These are phyloP conservation scores for Balamuthia mandrillaris DNA, from an alignment of 208 protist genomes.

Conservation along the genomic window DNA sequence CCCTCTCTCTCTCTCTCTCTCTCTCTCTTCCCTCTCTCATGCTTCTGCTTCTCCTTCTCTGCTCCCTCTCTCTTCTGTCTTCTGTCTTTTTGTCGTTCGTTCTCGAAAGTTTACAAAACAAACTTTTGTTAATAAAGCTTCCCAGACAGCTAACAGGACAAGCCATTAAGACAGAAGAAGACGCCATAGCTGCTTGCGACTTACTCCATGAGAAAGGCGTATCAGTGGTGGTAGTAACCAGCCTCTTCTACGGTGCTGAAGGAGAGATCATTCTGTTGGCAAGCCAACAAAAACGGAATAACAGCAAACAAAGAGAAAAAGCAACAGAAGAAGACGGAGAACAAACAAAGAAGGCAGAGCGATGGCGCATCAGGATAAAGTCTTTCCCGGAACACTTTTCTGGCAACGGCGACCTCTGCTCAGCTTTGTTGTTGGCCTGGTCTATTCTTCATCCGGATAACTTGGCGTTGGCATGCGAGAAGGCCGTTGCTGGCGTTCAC, in stretches of 20 bases:
- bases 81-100: too few relatives aligned
- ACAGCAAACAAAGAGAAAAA: too few relatives aligned
- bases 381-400: constrained; percentile 60
- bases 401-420: constrained; percentile 68
- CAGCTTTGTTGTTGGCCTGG: constrained; percentile 47
- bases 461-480: constrained; percentile 35
- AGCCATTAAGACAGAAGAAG: constrained; percentile 22
- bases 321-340: too few relatives aligned
- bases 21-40: too few relatives aligned
- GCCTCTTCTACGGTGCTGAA: background rate
- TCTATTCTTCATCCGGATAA: background rate
- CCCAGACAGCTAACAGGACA: constrained; percentile 34
- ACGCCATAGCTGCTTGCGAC: constrained; percentile 31
- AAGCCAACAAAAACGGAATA: background rate
- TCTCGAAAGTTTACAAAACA: background rate
- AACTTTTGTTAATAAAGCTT: background rate
- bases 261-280: constrained; percentile 33
- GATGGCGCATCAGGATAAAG: constrained; percentile 51
- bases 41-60: too few relatives aligned
- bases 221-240: constrained; percentile 44
- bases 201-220: constrained; percentile 44
- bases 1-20: too few relatives aligned
- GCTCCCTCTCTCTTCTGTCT: too few relatives aligned
- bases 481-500: constrained; percentile 37
- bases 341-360: too few relatives aligned